Percentiles rank a stretch among this genome's conserved stretches.
phyloP scores from a whole-genome alignment of 768 basidiomycete species.

The Coprinopsis cinerea region DNA sequence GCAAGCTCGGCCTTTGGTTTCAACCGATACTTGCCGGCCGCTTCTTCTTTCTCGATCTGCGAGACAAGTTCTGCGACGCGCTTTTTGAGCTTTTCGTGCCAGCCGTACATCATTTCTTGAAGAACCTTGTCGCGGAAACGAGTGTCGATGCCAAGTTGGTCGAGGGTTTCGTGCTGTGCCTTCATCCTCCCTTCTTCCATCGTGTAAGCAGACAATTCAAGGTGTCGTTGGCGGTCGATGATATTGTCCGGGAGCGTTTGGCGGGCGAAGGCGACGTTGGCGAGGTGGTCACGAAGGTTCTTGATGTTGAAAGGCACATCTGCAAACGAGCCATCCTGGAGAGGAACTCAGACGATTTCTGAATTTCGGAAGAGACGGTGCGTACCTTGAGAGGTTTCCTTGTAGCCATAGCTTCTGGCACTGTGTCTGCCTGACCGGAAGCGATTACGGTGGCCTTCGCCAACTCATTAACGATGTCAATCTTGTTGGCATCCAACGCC shows the following conservation, averaged over 20 bases:
- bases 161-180: slow-evolving; percentile 54
- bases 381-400: slow-evolving; percentile 12
- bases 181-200: slow-evolving; percentile 68
- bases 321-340: slow-evolving; percentile 13
- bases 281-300: slow-evolving; percentile 64
- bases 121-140: slow-evolving; percentile 44
- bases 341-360: slow-evolving; percentile 11
- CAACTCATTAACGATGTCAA: slow-evolving; percentile 48
- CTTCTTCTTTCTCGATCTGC: slow-evolving; percentile 33
- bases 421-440: slow-evolving; percentile 1
- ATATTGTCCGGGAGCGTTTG: slow-evolving; percentile 61
- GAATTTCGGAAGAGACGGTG: not conserved
- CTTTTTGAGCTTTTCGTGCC: slow-evolving; percentile 59
- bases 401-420: slow-evolving; percentile 10
- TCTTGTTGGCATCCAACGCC: slow-evolving; percentile 50
- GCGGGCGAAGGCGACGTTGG: slow-evolving; percentile 55
- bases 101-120: slow-evolving; percentile 80
- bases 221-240: slow-evolving; percentile 69
- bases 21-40: not conserved
- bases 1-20: slow-evolving; percentile 27
- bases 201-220: slow-evolving; percentile 84
- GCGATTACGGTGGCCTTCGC: slow-evolving; percentile 21
- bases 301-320: slow-evolving; percentile 73
- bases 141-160: slow-evolving; percentile 48
- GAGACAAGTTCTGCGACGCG: slow-evolving; percentile 48